Evolutionary conservation across 1,139 yeast genomes (phyloP), one percentile per base, ranked within the genome.

Genomic region (Scheffersomyces cryptocercus): DNA sequence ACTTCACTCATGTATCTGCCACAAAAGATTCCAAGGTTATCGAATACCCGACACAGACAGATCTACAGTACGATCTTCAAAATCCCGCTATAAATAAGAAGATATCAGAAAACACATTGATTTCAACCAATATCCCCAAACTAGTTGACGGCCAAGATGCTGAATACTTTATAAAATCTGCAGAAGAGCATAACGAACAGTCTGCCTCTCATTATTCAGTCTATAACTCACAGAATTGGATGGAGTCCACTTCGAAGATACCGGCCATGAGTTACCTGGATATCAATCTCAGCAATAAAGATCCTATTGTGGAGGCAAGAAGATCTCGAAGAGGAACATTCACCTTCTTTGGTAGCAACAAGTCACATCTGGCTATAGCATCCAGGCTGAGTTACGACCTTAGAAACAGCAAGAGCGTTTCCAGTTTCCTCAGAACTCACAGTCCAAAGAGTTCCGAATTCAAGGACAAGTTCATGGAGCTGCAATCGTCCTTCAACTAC

Each of bases 201-300:
- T 31, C 35, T 7, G 15, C 14, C 9, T 24, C 30, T 34, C 46
- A 47, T 7, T 49, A 46, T 31, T 37, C 43, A 5, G 44, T 46
- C 24, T 54, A 50, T 30, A 50, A 47, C 20, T 39, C 46, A 13
- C 39, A 41, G 6, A 58, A 58, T 40, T 58, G 62, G 62, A 58
- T 58, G 62, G 58, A 51, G 35, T 48, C 57, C 11, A 46, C 48
- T 4, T 41, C 50, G 3, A 42, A 42, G 11, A 38, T 48, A 2
- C 26, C 26, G 26, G 26, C 26, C 26, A 20, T 20, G 26, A 20
- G 26, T 20, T 20, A 20, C 26, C 26, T 20, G 26, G 26, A 20
- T 20, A 6, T 20, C 26, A 20, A 20, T 20, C 26, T 20, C 26
- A 20, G 8, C 26, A 20, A 20, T 6, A 20, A 20, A 20, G 26